Evolutionary conservation across 2,329 filamentous ascomycete genomes (phyloP).

Genomic region (Biscogniauxia mediterranea): DNA sequence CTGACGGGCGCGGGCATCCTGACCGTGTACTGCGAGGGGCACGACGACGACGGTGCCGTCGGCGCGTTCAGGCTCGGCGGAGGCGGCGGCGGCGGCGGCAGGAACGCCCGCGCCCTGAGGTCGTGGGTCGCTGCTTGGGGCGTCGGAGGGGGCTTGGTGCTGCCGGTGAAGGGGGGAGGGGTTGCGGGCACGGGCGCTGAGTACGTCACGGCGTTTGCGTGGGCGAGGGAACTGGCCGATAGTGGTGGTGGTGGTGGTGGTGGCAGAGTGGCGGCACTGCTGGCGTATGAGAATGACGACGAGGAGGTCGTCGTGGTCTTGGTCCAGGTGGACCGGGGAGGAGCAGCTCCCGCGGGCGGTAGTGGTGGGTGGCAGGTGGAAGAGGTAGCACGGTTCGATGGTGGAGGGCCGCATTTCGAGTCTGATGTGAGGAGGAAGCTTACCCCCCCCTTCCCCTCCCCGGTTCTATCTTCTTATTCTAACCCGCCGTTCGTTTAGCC

Average conservation of each 20-base stretch:
- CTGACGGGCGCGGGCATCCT: slow-evolving; percentile 51
- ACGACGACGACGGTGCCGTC: slow-evolving; percentile 22
- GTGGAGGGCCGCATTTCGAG: slow-evolving; percentile 43
- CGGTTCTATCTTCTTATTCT: background rate
- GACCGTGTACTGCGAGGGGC: slow-evolving; percentile 51
- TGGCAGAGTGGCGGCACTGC: slow-evolving; percentile 42
- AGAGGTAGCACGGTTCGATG: slow-evolving; percentile 51
- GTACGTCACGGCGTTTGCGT: slow-evolving; percentile 50
- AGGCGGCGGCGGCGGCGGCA: too few relatives aligned
- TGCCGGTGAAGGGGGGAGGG: slow-evolving; percentile 40
- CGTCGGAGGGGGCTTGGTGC: slow-evolving; percentile 49
- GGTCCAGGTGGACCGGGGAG: slow-evolving; percentile 39
- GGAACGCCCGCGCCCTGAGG: slow-evolving; percentile 40
- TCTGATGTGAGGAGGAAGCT: slow-evolving; percentile 32
- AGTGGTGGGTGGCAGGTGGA: slow-evolving; percentile 39
- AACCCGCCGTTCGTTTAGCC: slow-evolving; percentile 16
- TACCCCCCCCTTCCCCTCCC: too few relatives aligned
- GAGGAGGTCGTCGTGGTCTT: slow-evolving; percentile 51
- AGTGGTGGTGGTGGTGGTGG: slow-evolving; percentile 15
- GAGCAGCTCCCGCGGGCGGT: slow-evolving; percentile 15
- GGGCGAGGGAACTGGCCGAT: slow-evolving; percentile 43
- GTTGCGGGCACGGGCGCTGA: slow-evolving; percentile 31
- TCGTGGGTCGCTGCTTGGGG: slow-evolving; percentile 57
- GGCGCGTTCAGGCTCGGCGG: slow-evolving; percentile 26
- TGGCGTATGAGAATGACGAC: slow-evolving; percentile 52